Conservation (phyloP, 331 rosid species). For the Cydonia oblonga region DNA sequence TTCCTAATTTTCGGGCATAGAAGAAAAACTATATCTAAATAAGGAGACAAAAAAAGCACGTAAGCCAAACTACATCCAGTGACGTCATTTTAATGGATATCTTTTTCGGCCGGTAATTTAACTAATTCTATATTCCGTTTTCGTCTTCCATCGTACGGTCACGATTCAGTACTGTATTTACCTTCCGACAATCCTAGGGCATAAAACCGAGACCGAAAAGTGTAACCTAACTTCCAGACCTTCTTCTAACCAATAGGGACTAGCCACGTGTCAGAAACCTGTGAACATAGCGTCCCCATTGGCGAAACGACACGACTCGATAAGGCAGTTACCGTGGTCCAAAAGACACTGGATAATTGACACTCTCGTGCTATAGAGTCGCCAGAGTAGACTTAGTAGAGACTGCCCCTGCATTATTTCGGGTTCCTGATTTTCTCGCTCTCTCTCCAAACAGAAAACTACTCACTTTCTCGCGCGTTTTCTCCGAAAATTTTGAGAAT, state of each 20-base stretch:
- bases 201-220: too few relatives aligned
- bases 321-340: background rate
- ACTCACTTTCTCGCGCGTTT: background rate
- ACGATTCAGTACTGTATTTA: background rate
- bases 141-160: background rate
- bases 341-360: background rate
- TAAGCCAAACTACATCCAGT: background rate
- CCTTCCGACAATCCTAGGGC: background rate
- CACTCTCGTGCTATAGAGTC: background rate
- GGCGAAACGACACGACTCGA: background rate
- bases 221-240: background rate
- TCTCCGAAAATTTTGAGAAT: background rate
- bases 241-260: too few relatives aligned
- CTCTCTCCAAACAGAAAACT: background rate
- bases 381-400: slow-evolving; percentile 3
- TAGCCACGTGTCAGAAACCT: background rate
- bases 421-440: background rate
- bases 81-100: background rate
- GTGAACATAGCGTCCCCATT: background rate
- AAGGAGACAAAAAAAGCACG: background rate
- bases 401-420: background rate
- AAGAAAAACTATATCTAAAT: too few relatives aligned
- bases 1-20: too few relatives aligned
- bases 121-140: background rate
- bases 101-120: background rate